Conservation (phyloP, 1,284 basidiomycete species). For the Polyporus tsugae region DNA sequence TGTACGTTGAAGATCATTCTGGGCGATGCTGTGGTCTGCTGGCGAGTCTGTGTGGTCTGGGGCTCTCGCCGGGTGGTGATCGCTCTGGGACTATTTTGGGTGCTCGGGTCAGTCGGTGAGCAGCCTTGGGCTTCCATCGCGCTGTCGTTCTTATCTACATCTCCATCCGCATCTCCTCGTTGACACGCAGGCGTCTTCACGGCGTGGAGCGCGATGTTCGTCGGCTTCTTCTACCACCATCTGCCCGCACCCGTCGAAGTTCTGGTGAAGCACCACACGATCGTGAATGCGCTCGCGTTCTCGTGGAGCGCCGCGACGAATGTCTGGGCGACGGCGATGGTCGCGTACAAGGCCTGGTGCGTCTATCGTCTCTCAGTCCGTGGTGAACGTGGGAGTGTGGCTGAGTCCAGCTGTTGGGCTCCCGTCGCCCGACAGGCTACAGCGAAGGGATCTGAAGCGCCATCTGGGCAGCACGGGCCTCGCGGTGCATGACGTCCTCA, state of each 20-base stretch:
- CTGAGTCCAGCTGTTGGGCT: not conserved
- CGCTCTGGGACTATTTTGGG: constrained; percentile 18
- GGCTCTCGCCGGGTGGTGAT: not conserved
- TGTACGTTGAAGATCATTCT: constrained; percentile 14
- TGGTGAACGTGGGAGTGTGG: not conserved
- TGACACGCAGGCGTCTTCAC: constrained; percentile 20
- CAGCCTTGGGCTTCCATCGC: not conserved
- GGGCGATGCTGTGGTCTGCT: constrained; percentile 23
- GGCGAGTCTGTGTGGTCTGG: constrained; percentile 23
- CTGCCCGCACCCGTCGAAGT: constrained; percentile 13
- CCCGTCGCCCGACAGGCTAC: constrained; percentile 13
- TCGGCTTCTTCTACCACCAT: constrained; percentile 18
- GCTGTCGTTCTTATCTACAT: not conserved
- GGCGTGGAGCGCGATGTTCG: constrained; percentile 21
- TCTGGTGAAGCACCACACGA: constrained; percentile 10
- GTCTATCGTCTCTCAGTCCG: not conserved
- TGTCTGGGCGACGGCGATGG: constrained; percentile 22
- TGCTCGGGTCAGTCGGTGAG: constrained; percentile 23
- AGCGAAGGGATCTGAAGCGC: constrained; percentile 13
- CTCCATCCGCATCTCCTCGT: not conserved
- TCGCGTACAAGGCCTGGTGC: constrained; percentile 21
- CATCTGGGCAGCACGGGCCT: constrained; percentile 12
- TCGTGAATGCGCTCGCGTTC: constrained; percentile 22
- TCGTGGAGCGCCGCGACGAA: constrained; percentile 25
- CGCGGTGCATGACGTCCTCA: constrained; percentile 10